Evolutionary conservation across 2,329 filamentous ascomycete species (phyloP).

Genomic region (Xylariaceae sp.): DNA sequence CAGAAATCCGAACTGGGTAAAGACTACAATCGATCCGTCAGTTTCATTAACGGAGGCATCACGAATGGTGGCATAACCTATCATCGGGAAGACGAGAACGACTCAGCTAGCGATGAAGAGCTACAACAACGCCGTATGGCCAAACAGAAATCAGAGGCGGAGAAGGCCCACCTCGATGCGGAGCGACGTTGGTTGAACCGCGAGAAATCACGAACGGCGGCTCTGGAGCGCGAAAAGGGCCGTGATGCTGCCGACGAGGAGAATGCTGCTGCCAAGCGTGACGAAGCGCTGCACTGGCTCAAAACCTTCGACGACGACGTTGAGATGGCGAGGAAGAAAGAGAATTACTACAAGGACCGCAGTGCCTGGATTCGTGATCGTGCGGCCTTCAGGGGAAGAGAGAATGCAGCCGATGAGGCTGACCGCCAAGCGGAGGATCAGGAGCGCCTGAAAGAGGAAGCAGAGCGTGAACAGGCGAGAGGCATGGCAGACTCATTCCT

Average conservation of each 20-base stretch:
- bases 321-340: conserved; percentile 67
- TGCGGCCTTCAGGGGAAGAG: conserved; percentile 65
- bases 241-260: conserved; percentile 73
- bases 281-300: conserved; percentile 67
- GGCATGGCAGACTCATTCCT: conserved; percentile 90
- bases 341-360: conserved; percentile 84
- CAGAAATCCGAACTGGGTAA: conserved; percentile 48
- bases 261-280: conserved; percentile 58
- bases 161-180: conserved; percentile 78
- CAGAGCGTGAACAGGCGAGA: conserved; percentile 71
- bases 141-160: conserved; percentile 70
- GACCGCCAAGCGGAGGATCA: conserved; percentile 76
- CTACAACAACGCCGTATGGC: conserved; percentile 67
- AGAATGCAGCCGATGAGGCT: conserved; percentile 73
- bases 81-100: conserved; percentile 77
- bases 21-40: conserved; percentile 56
- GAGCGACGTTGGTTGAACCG: conserved; percentile 89
- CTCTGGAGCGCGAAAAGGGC: conserved; percentile 78
- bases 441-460: conserved; percentile 65
- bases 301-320: conserved; percentile 84
- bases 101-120: conserved; percentile 82
- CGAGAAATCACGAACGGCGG: conserved; percentile 77
- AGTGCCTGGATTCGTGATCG: conserved; percentile 82
- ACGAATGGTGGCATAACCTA: conserved; percentile 56
- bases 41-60: conserved; percentile 76